Conservation (phyloP, 108 stramenopile genomes). For the Parietichytrium sp. region DNA sequence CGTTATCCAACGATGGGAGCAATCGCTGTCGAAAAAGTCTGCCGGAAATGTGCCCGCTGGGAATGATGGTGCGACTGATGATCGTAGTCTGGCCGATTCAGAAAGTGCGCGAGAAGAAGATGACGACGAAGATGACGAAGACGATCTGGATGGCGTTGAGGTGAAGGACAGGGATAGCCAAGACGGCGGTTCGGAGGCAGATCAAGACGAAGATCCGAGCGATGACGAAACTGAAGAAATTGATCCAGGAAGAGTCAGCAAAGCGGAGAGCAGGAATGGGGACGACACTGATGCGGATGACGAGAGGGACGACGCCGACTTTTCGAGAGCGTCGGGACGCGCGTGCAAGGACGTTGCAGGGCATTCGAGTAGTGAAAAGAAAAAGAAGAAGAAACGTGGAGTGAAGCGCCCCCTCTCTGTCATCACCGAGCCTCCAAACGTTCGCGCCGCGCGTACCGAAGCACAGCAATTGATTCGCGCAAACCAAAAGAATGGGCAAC, state of each 20-base stretch:
- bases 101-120: slow-evolving; percentile 11
- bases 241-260: too few relatives aligned
- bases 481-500: slow-evolving; percentile 58
- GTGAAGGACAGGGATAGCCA: too few relatives aligned
- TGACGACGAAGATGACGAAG: slow-evolving; percentile 12
- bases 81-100: slow-evolving; percentile 7
- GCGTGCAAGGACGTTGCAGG: slow-evolving; percentile 33
- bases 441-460: slow-evolving; percentile 53
- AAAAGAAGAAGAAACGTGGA: too few relatives aligned
- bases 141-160: background rate
- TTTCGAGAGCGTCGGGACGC: background rate
- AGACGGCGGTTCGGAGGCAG: background rate
- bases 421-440: slow-evolving; percentile 41
- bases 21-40: background rate
- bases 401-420: background rate
- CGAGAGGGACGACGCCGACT: background rate
- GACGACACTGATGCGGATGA: background rate
- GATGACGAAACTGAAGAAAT: slow-evolving; percentile 13
- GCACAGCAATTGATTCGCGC: slow-evolving; percentile 57
- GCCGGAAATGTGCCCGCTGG: slow-evolving; percentile 41
- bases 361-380: too few relatives aligned
- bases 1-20: slow-evolving; percentile 56
- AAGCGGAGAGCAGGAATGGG: background rate
- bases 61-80: slow-evolving; percentile 16
- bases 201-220: background rate